Conservation (phyloP, 2,329 filamentous ascomycete genomes). For the Trichoderma sp. region DNA sequence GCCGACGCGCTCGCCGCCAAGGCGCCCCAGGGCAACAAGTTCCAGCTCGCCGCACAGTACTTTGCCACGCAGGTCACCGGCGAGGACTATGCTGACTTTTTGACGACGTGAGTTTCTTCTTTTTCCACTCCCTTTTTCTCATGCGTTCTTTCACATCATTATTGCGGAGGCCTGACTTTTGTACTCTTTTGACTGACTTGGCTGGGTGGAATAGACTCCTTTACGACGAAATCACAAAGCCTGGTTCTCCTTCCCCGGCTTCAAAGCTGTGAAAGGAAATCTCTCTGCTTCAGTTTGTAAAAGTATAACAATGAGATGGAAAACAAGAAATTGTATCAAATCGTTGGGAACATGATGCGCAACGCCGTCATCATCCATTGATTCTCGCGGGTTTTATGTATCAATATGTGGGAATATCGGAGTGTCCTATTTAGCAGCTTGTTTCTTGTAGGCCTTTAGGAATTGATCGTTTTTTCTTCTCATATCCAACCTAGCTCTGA, state of each 20-base stretch:
- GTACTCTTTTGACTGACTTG: background rate
- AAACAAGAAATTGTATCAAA: background rate
- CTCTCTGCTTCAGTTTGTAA: background rate
- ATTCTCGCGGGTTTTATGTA: background rate
- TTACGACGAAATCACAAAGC: constrained; percentile 83
- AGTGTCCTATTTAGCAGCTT: background rate
- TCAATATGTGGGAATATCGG: background rate
- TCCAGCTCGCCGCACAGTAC: constrained; percentile 85
- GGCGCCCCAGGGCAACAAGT: constrained; percentile 88
- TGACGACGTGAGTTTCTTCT: constrained; percentile 68
- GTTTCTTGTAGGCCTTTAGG: background rate
- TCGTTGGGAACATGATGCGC: too few species aligned
- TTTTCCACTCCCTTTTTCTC: background rate
- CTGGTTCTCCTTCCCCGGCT: constrained; percentile 62
- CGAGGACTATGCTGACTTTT: constrained; percentile 95
- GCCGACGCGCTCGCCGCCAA: constrained; percentile 73
- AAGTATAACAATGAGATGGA: constrained; percentile 9
- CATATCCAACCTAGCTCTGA: too few species aligned
- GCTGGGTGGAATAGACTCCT: constrained; percentile 59
- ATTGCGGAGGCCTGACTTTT: background rate
- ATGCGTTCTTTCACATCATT: background rate
- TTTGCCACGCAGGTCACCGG: constrained; percentile 92
- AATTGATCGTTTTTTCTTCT: background rate
- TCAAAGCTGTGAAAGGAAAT: constrained; percentile 59
- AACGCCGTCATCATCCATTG: too few species aligned